Evolutionary conservation across 768 basidiomycete genomes (phyloP), one percentile per base, ranked within the genome.

Genomic region (Kwoniella sp.): DNA sequence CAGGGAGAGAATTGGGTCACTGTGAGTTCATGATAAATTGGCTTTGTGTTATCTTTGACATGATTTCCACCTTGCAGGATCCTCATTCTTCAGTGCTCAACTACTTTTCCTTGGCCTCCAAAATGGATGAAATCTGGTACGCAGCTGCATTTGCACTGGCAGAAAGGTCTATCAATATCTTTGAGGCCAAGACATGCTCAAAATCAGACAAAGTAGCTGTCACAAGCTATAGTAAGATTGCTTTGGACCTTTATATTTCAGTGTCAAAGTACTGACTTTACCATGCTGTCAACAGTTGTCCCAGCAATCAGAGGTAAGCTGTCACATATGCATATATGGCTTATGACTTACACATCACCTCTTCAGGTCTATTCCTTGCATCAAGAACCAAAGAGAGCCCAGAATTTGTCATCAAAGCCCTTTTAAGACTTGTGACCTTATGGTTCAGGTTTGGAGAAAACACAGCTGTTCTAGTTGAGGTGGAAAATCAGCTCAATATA

Each of bases 371-470:
- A 2, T 80, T 80, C 63, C 71, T 71, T 56, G 67, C 72, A 2
- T 65, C 77, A 15, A 55, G 70, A 44, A 29, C 74, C 3, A 54
- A 68, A 21, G 67, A 69, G 21, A 71, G 69, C 15, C 73, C 73
- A 0, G 79, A 78, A 63, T 68, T 69, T 50, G 57, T 68, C 49
- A 72, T 80, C 64, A 78, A 78, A 66, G 73, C 76, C 3, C 65
- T 78, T 2, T 68, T 80, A 17, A 73, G 72, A 5, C 70, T 78
- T 17, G 71, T 80, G 47, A 74, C 79, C 22, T 48, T 80, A 2
- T 80, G 79, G 79, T 77, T 77, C 65, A 68, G 77, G 56, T 77
- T 71, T 59, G 79, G 79, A 27, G 70, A 73, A 46, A 60, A 68
- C 13, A 55, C 64, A 47, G 62, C 71, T 13, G 77, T 80, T 10